These are phyloP conservation scores for Globisporangium spinosum DNA, from an alignment of 352 stramenopile genomes.

Conservation along the genomic window DNA sequence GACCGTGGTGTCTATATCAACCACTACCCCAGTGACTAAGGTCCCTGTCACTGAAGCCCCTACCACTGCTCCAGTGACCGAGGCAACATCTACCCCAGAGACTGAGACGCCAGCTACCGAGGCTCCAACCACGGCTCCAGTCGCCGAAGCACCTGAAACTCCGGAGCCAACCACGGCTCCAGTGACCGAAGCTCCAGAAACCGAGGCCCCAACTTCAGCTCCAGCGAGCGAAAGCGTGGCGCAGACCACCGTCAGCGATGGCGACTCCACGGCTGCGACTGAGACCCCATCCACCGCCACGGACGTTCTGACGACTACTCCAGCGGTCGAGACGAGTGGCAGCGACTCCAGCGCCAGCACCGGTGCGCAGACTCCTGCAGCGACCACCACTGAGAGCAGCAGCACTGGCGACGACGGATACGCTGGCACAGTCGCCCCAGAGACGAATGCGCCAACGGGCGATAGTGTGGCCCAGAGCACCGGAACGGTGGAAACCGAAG, in stretches of 20 bases:
- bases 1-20: not conserved
- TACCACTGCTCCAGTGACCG: not conserved
- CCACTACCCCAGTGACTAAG: not conserved
- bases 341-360: not conserved
- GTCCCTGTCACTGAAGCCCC: not conserved
- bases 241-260: not conserved
- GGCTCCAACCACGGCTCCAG: not conserved
- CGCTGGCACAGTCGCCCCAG: not conserved
- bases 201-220: not conserved
- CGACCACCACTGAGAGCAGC: not conserved
- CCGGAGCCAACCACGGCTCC: not conserved
- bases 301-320: conserved; percentile 1
- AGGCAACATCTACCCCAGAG: not conserved
- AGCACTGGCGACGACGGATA: not conserved
- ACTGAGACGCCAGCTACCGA: not conserved
- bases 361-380: not conserved
- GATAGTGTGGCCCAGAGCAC: not conserved
- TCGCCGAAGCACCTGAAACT: not conserved
- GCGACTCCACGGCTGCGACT: not conserved
- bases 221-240: not conserved
- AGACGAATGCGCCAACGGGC: not conserved
- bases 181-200: not conserved
- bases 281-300: not conserved
- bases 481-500: not conserved
- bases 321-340: not conserved